Conservation (phyloP, 2,329 filamentous ascomycete species). For the Neophaeococcomyces mojaviensis region DNA sequence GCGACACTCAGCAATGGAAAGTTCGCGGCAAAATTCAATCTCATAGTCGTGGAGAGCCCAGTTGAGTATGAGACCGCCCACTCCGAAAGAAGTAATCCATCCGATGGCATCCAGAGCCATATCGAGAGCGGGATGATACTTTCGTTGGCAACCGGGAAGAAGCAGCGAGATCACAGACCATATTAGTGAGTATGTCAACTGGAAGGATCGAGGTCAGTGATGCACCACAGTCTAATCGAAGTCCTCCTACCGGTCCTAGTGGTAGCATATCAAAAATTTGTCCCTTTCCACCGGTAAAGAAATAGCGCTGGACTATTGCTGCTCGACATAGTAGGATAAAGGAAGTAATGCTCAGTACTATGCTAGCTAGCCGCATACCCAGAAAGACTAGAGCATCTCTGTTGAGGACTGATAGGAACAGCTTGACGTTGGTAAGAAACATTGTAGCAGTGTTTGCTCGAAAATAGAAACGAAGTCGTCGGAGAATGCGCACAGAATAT, state of each 20-base stretch:
- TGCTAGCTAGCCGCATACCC: conserved; percentile 3
- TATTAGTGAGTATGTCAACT: conserved; percentile 2
- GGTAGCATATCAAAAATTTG: conserved; percentile 1
- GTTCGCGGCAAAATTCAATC: background rate
- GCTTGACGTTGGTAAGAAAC: background rate
- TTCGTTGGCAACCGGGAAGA: conserved; percentile 5
- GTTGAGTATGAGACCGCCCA: background rate
- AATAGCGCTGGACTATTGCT: background rate
- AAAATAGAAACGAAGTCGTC: too few species aligned
- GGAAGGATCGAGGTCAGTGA: background rate
- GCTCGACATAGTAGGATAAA: conserved; percentile 5
- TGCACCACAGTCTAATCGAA: background rate
- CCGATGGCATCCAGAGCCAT: conserved; percentile 3
- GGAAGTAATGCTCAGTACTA: conserved; percentile 3
- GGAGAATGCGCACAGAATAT: too few species aligned
- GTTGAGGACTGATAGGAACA: background rate
- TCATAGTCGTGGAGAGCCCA: conserved; percentile 2
- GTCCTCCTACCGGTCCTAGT: conserved; percentile 2
- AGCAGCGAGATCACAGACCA: conserved; percentile 2
- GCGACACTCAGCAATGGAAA: background rate
- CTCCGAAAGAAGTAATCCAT: background rate
- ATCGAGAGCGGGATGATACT: conserved; percentile 7
- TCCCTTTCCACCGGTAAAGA: conserved; percentile 1
- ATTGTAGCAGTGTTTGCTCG: background rate
- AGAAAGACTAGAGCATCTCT: conserved; percentile 2